phyloP scores from a whole-genome alignment of 768 basidiomycete species.

The Pleurotus sapidus region DNA sequence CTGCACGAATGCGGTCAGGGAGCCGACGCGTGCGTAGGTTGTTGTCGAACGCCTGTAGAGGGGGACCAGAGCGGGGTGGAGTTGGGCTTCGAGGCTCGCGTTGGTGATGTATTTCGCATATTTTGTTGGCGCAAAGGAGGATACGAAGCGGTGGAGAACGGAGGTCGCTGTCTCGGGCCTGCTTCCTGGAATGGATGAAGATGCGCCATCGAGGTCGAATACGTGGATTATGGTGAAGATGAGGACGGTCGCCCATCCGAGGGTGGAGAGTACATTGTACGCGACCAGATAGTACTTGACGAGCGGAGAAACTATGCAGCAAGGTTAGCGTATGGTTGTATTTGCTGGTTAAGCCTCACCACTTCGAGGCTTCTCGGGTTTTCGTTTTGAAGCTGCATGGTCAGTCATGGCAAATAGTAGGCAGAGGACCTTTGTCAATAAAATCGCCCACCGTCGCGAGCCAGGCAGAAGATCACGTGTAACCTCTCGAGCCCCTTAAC shows the following conservation, averaged over 20 bases:
- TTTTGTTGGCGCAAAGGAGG: conserved; percentile 31
- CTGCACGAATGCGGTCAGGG: conserved; percentile 70
- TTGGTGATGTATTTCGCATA: conserved; percentile 19
- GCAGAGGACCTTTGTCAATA: too few relatives aligned
- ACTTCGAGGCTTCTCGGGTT: too few relatives aligned
- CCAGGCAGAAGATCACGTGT: too few relatives aligned
- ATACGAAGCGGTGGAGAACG: conserved; percentile 31
- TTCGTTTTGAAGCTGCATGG: too few relatives aligned
- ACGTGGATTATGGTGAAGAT: conserved; percentile 49
- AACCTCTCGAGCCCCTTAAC: too few relatives aligned
- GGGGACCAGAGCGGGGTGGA: conserved; percentile 38
- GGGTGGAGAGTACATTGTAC: conserved; percentile 75
- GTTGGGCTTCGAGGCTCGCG: conserved; percentile 28
- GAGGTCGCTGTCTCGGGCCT: conserved; percentile 30
- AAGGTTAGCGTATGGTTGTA: not conserved
- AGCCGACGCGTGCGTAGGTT: conserved; percentile 60
- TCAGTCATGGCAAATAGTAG: too few relatives aligned
- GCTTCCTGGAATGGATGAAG: conserved; percentile 20
- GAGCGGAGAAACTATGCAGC: conserved; percentile 8
- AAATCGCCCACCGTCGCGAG: too few relatives aligned
- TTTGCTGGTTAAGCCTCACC: not conserved
- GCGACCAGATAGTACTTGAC: conserved; percentile 63
- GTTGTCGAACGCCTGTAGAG: conserved; percentile 51
- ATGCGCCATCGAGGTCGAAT: conserved; percentile 38
- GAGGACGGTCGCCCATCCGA: conserved; percentile 78